phyloP scores from a whole-genome alignment of 768 basidiomycete genomes.

The Termitomyces sp. region DNA sequence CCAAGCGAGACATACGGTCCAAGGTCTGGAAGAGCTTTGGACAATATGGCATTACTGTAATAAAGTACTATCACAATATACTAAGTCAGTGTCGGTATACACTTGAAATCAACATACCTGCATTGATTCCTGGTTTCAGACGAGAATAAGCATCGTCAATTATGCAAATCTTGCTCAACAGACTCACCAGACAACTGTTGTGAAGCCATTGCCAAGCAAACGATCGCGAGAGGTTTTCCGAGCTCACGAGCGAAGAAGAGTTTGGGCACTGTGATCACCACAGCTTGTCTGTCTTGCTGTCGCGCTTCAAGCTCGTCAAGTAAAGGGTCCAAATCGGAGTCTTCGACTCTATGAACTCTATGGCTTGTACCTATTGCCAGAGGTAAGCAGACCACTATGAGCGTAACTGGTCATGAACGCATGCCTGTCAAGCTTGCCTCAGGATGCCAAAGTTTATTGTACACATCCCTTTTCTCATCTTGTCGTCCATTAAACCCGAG shows the following conservation, averaged over 20 bases:
- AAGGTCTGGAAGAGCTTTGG: conserved; percentile 70
- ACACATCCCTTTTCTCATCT: conserved; percentile 46
- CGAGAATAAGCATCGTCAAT: background rate
- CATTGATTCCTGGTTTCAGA: conserved; percentile 63
- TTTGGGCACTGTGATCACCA: conserved; percentile 46
- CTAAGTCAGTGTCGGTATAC: background rate
- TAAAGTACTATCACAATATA: conserved; percentile 64
- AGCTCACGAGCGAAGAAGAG: conserved; percentile 51
- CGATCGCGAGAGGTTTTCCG: conserved; percentile 57
- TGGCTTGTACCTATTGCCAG: conserved; percentile 1
- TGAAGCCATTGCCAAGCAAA: conserved; percentile 68
- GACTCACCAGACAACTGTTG: conserved; percentile 76
- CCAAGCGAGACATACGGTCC: conserved; percentile 83
- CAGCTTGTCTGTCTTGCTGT: conserved; percentile 21
- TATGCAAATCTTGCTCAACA: background rate
- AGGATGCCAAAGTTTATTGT: conserved; percentile 51
- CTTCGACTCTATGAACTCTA: background rate
- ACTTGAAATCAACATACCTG: conserved; percentile 34
- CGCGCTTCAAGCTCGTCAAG: conserved; percentile 28
- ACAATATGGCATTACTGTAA: conserved; percentile 87
- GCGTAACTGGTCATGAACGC: conserved; percentile 1
- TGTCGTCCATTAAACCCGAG: conserved; percentile 45
- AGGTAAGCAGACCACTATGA: background rate
- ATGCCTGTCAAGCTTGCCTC: conserved; percentile 23
- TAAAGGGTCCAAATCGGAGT: conserved; percentile 37